Percentiles rank a stretch among this genome's conserved stretches.
These are phyloP conservation scores for Raphidocelis subcapitata DNA, from an alignment of 139 green algal species.

Conservation along the genomic window DNA sequence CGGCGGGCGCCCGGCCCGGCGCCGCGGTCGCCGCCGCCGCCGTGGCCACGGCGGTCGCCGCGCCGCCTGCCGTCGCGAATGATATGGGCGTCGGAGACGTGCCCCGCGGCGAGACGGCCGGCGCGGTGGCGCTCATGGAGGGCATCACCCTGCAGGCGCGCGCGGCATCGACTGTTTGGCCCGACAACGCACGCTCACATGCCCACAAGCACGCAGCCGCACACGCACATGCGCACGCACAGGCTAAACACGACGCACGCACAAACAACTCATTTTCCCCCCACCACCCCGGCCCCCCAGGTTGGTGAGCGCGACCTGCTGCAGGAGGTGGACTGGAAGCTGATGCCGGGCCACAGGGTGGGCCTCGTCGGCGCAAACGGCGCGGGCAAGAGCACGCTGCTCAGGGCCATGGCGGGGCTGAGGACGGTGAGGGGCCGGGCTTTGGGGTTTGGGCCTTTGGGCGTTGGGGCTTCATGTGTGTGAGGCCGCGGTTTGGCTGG, in stretches of 20 bases:
- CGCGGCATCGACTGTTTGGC: neutral
- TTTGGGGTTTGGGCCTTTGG: neutral
- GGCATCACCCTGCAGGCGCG: slow-evolving; percentile 41
- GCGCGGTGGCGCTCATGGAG: slow-evolving; percentile 48
- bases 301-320: slow-evolving; percentile 49
- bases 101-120: slow-evolving; percentile 48
- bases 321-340: slow-evolving; percentile 42
- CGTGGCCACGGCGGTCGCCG: too few relatives aligned
- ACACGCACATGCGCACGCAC: neutral
- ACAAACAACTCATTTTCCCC: neutral
- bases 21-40: too few relatives aligned
- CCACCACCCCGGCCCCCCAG: slow-evolving; percentile 2
- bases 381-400: slow-evolving; percentile 64
- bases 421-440: slow-evolving; percentile 8
- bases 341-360: slow-evolving; percentile 55
- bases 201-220: neutral
- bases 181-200: neutral
- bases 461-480: neutral
- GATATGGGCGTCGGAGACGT: too few relatives aligned
- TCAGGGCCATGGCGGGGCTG: slow-evolving; percentile 37
- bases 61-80: too few relatives aligned
- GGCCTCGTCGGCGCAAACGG: slow-evolving; percentile 69
- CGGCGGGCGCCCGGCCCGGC: too few relatives aligned
- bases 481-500: neutral
- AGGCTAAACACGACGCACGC: neutral